These are phyloP conservation scores for Mucor indicus DNA, from an alignment of 371 early-diverging fungal genomes.

Conservation along the genomic window DNA sequence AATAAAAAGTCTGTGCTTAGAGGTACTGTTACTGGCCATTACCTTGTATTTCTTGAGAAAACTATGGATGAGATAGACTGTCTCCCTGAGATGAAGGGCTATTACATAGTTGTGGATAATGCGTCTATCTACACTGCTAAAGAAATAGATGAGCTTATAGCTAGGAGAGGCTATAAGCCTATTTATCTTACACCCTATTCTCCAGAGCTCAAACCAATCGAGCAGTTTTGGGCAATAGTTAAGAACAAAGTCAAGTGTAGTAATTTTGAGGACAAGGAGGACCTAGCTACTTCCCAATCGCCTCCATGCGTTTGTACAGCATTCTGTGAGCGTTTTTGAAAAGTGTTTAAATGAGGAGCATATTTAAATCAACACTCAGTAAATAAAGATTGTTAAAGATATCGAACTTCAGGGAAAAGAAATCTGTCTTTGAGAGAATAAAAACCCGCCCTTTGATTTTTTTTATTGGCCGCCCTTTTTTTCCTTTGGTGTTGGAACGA, in stretches of 20 bases:
- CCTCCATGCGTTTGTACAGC: constrained; percentile 5
- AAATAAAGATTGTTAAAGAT: constrained; percentile 10
- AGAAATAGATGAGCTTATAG: constrained; percentile 14
- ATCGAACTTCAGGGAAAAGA: constrained; percentile 6
- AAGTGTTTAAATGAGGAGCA: not conserved
- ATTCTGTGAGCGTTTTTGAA: not conserved
- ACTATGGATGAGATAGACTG: constrained; percentile 19
- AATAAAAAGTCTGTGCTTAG: constrained; percentile 5
- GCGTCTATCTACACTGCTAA: constrained; percentile 17
- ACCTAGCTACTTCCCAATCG: too few species aligned
- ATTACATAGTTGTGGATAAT: constrained; percentile 20
- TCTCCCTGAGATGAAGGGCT: constrained; percentile 18
- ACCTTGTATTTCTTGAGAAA: constrained; percentile 16
- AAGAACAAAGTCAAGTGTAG: not conserved
- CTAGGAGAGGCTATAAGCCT: constrained; percentile 2
- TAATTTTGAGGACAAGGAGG: not conserved
- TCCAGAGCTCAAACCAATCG: not conserved
- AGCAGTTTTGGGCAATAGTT: constrained; percentile 1
- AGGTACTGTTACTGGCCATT: constrained; percentile 16
- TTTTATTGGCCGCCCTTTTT: not conserved
- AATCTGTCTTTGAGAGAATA: constrained; percentile 2
- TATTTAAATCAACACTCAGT: not conserved
- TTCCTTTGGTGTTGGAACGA: not conserved
- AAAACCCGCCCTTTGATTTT: not conserved
- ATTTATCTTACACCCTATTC: constrained; percentile 1